Evolutionary conservation across 2,329 filamentous ascomycete species (phyloP).

Genomic region (Coniochaeta sp.): DNA sequence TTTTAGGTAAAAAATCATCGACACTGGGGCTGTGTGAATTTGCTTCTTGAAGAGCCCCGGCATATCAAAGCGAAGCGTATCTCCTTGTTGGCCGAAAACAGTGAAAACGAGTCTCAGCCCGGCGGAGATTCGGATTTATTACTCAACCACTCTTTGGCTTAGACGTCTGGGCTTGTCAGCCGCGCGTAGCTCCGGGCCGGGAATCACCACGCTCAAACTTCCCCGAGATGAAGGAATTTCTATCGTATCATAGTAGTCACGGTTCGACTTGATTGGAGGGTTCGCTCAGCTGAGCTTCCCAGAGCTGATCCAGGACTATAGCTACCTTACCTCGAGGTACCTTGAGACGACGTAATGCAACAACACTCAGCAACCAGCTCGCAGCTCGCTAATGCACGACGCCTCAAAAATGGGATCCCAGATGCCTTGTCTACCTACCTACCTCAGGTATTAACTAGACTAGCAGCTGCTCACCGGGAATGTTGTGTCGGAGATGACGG

Average conservation of each 20-base stretch:
- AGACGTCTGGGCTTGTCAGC: too few relatives aligned
- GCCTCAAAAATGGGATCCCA: not conserved
- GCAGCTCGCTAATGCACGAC: not conserved
- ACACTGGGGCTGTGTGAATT: too few relatives aligned
- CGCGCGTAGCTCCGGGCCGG: not conserved
- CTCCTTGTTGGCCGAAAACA: not conserved
- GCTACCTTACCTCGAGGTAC: too few relatives aligned
- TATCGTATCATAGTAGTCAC: not conserved
- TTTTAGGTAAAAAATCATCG: too few relatives aligned
- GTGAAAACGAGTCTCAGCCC: not conserved
- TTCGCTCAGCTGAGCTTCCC: not conserved
- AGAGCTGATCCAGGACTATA: not conserved
- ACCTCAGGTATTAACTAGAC: too few relatives aligned
- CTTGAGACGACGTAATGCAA: too few relatives aligned
- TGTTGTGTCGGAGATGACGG: not conserved
- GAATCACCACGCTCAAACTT: not conserved
- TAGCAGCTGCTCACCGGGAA: not conserved
- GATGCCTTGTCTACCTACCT: too few relatives aligned
- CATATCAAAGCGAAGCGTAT: not conserved
- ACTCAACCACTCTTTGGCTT: not conserved
- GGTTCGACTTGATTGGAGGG: not conserved
- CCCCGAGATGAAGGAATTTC: too few relatives aligned
- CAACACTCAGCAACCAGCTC: not conserved
- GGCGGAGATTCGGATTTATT: not conserved
- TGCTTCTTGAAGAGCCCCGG: too few relatives aligned